phyloP scores from a whole-genome alignment of 2,329 filamentous ascomycete species.

The Colletotrichum sp. region DNA sequence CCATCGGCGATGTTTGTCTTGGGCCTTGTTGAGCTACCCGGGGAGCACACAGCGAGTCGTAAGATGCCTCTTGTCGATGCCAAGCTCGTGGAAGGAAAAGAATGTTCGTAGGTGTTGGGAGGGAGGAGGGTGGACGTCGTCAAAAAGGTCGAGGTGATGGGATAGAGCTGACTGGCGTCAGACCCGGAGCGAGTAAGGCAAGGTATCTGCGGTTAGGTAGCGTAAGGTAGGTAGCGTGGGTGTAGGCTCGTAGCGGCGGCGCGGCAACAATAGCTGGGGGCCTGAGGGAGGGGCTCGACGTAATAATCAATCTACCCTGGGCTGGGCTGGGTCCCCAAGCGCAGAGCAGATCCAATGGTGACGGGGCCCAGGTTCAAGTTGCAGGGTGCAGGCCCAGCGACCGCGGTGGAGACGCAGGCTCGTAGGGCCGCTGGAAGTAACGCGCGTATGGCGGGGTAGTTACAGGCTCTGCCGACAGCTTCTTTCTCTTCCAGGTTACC shows the following conservation, averaged over 20 bases:
- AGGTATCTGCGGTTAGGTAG: background rate
- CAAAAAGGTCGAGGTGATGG: background rate
- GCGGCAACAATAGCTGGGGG: conserved; percentile 1
- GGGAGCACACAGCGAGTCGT: background rate
- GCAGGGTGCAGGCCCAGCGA: background rate
- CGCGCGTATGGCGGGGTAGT: conserved; percentile 21
- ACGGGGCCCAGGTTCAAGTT: conserved; percentile 1
- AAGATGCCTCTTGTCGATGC: background rate
- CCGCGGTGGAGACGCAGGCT: background rate
- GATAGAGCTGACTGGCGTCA: conserved; percentile 16
- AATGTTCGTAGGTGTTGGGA: background rate
- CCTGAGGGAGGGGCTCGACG: background rate
- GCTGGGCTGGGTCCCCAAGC: conserved; percentile 2
- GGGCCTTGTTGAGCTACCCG: background rate
- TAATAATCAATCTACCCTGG: conserved; percentile 20
- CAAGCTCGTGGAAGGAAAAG: background rate
- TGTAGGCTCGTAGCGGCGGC: background rate
- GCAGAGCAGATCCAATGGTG: conserved; percentile 13
- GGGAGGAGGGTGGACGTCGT: background rate
- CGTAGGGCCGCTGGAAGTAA: conserved; percentile 12
- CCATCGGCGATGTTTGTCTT: conserved; percentile 8
- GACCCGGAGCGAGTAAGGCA: conserved; percentile 1
- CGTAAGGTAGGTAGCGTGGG: background rate
- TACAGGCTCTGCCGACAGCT: background rate
- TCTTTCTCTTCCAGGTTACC: background rate